phyloP scores from a whole-genome alignment of 805 yeast genomes.

The Starmerella geochares region DNA sequence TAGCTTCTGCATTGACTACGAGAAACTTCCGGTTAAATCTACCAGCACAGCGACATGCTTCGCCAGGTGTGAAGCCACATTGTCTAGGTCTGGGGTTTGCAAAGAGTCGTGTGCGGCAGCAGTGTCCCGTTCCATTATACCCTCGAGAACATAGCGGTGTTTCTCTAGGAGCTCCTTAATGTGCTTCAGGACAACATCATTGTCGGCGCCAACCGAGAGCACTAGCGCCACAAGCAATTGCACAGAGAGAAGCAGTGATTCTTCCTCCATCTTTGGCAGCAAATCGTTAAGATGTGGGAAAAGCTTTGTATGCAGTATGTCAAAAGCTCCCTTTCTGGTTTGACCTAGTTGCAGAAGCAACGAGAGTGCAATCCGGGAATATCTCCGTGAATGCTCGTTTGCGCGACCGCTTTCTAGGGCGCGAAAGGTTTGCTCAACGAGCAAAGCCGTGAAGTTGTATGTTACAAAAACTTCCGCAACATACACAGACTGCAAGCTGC shows the following conservation, averaged over 20 bases:
- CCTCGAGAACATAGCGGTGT: slow-evolving; percentile 32
- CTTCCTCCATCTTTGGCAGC: slow-evolving; percentile 49
- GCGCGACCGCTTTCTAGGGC: background rate
- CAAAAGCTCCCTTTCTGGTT: slow-evolving; percentile 65
- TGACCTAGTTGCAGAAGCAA: slow-evolving; percentile 67
- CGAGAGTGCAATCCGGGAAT: slow-evolving; percentile 49
- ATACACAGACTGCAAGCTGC: slow-evolving; percentile 42
- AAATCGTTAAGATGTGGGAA: slow-evolving; percentile 51
- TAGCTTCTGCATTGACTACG: background rate
- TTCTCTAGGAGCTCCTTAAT: slow-evolving; percentile 43
- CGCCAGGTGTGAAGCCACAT: slow-evolving; percentile 6
- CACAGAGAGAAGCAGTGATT: slow-evolving; percentile 60
- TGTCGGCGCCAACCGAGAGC: slow-evolving; percentile 68
- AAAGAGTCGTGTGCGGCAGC: background rate
- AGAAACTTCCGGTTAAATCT: background rate
- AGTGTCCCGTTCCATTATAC: slow-evolving; percentile 9
- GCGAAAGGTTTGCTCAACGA: background rate
- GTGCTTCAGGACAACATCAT: slow-evolving; percentile 46
- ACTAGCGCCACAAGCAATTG: slow-evolving; percentile 59
- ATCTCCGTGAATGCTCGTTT: slow-evolving; percentile 39
- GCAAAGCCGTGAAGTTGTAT: slow-evolving; percentile 40
- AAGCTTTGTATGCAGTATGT: slow-evolving; percentile 61
- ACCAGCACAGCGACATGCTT: slow-evolving; percentile 2
- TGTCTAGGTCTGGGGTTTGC: background rate
- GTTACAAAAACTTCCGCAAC: slow-evolving; percentile 52